Percentiles rank a stretch among this genome's conserved stretches.
phyloP scores from a whole-genome alignment of 495 filamentous ascomycete species.

The Venustampulla echinocandica region DNA sequence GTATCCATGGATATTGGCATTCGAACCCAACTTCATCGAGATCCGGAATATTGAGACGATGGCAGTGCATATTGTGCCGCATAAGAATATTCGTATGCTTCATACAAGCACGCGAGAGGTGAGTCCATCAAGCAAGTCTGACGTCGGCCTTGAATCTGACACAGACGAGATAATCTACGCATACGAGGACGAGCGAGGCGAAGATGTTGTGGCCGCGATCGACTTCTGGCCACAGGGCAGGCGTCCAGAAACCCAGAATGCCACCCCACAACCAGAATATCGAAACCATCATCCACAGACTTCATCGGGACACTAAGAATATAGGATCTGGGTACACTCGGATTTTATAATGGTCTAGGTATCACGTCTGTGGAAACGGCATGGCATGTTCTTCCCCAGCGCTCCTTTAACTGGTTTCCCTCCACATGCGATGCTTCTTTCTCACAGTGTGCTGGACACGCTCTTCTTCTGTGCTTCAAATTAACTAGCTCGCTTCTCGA shows the following conservation, averaged over 20 bases:
- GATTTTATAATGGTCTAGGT: conserved; percentile 10
- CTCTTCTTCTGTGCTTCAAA: conserved; percentile 7
- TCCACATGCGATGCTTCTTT: conserved; percentile 7
- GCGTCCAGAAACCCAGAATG: conserved; percentile 17
- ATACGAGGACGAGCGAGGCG: conserved; percentile 91
- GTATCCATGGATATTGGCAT: conserved; percentile 92
- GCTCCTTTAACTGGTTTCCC: background rate
- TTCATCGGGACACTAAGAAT: conserved; percentile 16
- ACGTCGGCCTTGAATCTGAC: conserved; percentile 14
- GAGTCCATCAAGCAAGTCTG: conserved; percentile 26
- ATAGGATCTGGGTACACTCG: background rate
- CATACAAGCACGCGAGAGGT: conserved; percentile 96
- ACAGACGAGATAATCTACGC: conserved; percentile 77
- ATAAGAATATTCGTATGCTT: conserved; percentile 92
- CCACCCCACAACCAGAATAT: conserved; percentile 2
- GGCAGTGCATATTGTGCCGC: conserved; percentile 88
- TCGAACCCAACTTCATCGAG: conserved; percentile 98
- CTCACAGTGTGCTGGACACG: conserved; percentile 19
- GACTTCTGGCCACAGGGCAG: conserved; percentile 70
- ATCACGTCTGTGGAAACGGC: conserved; percentile 10
- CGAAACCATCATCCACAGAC: conserved; percentile 10
- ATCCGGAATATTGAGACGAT: conserved; percentile 89
- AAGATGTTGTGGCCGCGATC: conserved; percentile 88
- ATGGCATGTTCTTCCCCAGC: conserved; percentile 15
- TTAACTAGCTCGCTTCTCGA: too few species aligned